Evolutionary conservation across 257 asterid species (phyloP), one percentile per base, ranked within the genome.

Genomic region (Petunia secreta): DNA sequence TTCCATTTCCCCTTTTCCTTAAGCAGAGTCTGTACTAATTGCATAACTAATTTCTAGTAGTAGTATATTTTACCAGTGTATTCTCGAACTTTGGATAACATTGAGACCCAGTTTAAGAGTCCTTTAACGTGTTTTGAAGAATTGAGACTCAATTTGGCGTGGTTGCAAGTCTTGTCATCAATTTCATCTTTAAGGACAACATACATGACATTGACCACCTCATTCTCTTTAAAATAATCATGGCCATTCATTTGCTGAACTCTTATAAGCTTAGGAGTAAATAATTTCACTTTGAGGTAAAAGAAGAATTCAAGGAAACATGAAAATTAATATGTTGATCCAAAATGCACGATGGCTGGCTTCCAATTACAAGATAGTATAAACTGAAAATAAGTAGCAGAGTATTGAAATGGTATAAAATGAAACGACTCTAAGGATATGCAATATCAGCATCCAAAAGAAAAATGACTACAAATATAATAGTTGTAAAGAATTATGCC

Each of bases 391-490:
- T 2, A 73, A 41, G 46, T 46, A 50, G 55, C 60, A 13, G 78
- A 73, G 36, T 2, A 52, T 73, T 37, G 53, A 73, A 73, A 50
- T 73, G 78, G 57, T 50, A 34, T 73, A 71, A 25, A 48, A 48
- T 52, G 25, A 46, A 50, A 71, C 60, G 46, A 50, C 14, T 34
- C 60, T 36, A 50, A 0, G 16, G 8, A 73, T 73, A 34, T 11
- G 62, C 57, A 75, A 39, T 66, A 13, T 63, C 58, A 6, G 5
- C 39, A 77, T 43, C 52, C 41, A 55, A 64, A 64, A 46, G 62
- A 78, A 62, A 75, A 10, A 36, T 8, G 36, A 65, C 71, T 38
- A 63, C 11, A 75, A 36, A 66, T 80, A 83, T 34, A 54, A 68
- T 11, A 6, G 34, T n/a, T 39, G 55, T 34, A 63, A 54, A 53